A percentile compares a stretch with the other conserved stretches of the same genome.
Evolutionary conservation across 805 yeast species (phyloP).

Genomic region (Ogataea nakhonphanomensis): DNA sequence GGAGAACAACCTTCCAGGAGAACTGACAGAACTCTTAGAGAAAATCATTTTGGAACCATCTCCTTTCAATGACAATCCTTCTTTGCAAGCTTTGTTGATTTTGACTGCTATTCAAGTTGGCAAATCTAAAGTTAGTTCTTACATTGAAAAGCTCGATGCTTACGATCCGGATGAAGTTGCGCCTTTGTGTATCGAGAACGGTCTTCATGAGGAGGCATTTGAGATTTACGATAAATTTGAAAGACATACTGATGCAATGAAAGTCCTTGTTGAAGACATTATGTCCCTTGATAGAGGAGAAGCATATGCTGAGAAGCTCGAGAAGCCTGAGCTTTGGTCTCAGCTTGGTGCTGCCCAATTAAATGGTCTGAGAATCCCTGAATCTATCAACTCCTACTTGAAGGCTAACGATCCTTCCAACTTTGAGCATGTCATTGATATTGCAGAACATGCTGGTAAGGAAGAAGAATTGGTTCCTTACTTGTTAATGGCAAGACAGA

Average conservation of each 20-base stretch:
- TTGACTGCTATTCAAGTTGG: conserved; percentile 96
- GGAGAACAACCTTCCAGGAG: conserved; percentile 91
- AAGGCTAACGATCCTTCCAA: conserved; percentile 89
- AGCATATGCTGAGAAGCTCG: conserved; percentile 85
- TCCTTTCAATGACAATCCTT: conserved; percentile 92
- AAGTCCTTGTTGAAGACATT: conserved; percentile 86
- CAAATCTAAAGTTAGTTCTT: conserved; percentile 74
- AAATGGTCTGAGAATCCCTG: conserved; percentile 87
- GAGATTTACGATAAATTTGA: conserved; percentile 87
- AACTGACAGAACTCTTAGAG: conserved; percentile 90
- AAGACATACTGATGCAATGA: conserved; percentile 73
- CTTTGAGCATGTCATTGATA: conserved; percentile 87
- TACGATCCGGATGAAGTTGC: conserved; percentile 95
- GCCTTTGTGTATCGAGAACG: conserved; percentile 83
- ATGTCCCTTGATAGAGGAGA: conserved; percentile 95
- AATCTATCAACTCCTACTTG: conserved; percentile 87
- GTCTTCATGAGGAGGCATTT: conserved; percentile 88
- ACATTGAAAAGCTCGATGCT: conserved; percentile 85
- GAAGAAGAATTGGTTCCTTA: conserved; percentile 88
- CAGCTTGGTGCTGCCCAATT: conserved; percentile 95
- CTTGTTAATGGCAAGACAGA: conserved; percentile 86
- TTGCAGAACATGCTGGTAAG: conserved; percentile 93
- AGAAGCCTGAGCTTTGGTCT: conserved; percentile 85
- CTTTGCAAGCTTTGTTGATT: conserved; percentile 87
- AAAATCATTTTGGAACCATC: conserved; percentile 96